Conservation (phyloP, 768 basidiomycete species). For the Leccinum truebloodii region DNA sequence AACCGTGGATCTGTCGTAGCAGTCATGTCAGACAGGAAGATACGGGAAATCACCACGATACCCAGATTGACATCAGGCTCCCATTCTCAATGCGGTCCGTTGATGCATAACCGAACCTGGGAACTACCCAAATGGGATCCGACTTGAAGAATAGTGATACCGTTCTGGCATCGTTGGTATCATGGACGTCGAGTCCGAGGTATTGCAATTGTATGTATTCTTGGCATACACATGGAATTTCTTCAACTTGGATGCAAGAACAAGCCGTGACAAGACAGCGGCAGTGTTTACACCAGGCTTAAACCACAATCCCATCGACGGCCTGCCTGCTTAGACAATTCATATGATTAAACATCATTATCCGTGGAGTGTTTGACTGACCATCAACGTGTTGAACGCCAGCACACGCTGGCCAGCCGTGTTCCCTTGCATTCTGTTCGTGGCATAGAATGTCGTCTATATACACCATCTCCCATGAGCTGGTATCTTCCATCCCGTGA, state of each 20-base stretch:
- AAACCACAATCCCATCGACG: slow-evolving; percentile 83
- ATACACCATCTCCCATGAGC: slow-evolving; percentile 65
- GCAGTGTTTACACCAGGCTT: slow-evolving; percentile 51
- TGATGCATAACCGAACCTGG: slow-evolving; percentile 75
- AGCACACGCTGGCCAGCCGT: slow-evolving; percentile 18
- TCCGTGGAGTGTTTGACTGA: slow-evolving; percentile 4
- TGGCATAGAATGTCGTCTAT: slow-evolving; percentile 54
- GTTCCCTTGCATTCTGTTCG: slow-evolving; percentile 5
- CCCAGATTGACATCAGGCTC: slow-evolving; percentile 63
- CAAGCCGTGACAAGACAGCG: slow-evolving; percentile 52
- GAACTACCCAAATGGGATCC: slow-evolving; percentile 83
- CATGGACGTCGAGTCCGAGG: neutral
- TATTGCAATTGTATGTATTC: slow-evolving; percentile 8
- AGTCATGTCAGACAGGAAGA: slow-evolving; percentile 1
- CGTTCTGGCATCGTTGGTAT: slow-evolving; percentile 65
- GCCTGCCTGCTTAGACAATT: slow-evolving; percentile 62
- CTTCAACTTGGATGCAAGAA: slow-evolving; percentile 43
- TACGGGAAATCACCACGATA: slow-evolving; percentile 27
- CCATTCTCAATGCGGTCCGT: slow-evolving; percentile 64
- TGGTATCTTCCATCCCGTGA: slow-evolving; percentile 86
- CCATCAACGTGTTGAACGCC: slow-evolving; percentile 13
- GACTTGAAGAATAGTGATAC: slow-evolving; percentile 70
- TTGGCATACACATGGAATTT: slow-evolving; percentile 61
- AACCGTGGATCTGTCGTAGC: slow-evolving; percentile 73
- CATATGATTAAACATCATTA: neutral